These are phyloP conservation scores for Tolypocladium amazonense DNA, from an alignment of 2,329 filamentous ascomycete genomes.

Conservation along the genomic window DNA sequence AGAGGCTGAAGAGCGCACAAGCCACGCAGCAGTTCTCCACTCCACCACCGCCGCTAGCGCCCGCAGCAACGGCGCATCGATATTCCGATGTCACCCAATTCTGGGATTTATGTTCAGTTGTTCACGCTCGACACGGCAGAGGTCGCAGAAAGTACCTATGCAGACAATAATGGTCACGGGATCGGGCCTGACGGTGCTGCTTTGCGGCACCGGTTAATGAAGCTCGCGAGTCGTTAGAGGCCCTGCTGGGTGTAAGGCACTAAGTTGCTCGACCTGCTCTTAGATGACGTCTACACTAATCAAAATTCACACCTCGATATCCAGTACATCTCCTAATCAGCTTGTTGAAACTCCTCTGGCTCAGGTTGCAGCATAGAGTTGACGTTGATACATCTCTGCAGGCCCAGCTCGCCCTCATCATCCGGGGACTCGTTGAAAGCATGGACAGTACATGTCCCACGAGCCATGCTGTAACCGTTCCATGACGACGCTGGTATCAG, in stretches of 20 bases:
- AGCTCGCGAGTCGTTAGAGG: no score
- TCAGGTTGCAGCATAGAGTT: conserved; percentile 44
- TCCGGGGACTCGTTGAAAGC: conserved; percentile 59
- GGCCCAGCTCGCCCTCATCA: conserved; percentile 52
- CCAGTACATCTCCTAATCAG: neutral
- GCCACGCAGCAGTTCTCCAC: neutral
- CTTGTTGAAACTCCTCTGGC: conserved; percentile 11
- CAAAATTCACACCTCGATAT: neutral
- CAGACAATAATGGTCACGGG: neutral
- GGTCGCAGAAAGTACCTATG: neutral
- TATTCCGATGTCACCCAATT: neutral
- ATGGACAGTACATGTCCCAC: conserved; percentile 69
- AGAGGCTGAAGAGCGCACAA: neutral
- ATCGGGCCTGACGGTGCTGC: neutral
- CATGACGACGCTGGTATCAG: conserved; percentile 63
- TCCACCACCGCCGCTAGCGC: neutral
- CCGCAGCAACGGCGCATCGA: neutral
- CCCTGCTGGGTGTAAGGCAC: no score
- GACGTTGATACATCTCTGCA: conserved; percentile 50
- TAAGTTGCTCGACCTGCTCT: no score
- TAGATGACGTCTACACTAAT: neutral
- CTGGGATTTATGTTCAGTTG: no score
- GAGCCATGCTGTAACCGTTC: conserved; percentile 65
- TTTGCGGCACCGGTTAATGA: neutral
- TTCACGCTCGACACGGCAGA: neutral